phyloP scores from a whole-genome alignment of 2,329 filamentous ascomycete species.

The Chaetomium sp. region DNA sequence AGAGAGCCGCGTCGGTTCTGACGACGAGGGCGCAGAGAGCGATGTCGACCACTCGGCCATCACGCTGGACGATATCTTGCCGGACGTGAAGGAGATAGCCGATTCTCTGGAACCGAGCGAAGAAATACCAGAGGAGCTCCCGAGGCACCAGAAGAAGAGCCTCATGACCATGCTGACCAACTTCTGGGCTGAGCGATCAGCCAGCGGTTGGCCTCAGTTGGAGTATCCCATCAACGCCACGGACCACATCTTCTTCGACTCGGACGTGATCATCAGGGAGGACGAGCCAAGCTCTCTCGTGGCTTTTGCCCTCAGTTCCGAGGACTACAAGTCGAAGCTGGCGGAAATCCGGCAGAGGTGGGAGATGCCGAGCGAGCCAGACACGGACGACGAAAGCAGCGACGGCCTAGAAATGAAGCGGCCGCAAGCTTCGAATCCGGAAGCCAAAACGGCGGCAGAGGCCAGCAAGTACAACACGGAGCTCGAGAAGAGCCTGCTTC shows the following conservation, averaged over 20 bases:
- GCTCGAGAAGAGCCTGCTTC: constrained; percentile 81
- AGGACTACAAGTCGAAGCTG: constrained; percentile 83
- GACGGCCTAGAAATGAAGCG: constrained; percentile 38
- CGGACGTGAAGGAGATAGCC: constrained; percentile 63
- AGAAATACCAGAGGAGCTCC: constrained; percentile 71
- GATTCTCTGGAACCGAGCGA: constrained; percentile 62
- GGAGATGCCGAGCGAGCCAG: constrained; percentile 46
- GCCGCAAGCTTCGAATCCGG: constrained; percentile 42
- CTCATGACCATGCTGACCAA: constrained; percentile 94
- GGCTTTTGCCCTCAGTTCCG: constrained; percentile 84
- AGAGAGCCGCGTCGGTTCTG: constrained; percentile 63
- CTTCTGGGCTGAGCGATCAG: constrained; percentile 97
- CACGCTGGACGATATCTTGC: constrained; percentile 68
- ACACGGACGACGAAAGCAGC: constrained; percentile 38
- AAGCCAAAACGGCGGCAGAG: constrained; percentile 44
- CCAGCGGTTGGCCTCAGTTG: constrained; percentile 87
- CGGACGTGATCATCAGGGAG: constrained; percentile 94
- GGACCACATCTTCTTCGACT: constrained; percentile 96
- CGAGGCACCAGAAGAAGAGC: constrained; percentile 90
- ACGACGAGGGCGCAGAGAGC: constrained; percentile 68
- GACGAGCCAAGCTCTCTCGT: constrained; percentile 97
- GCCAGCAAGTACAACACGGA: constrained; percentile 59
- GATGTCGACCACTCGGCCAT: constrained; percentile 71
- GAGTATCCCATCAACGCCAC: constrained; percentile 87
- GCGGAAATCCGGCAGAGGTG: constrained; percentile 62